Evolutionary conservation across 2,329 filamentous ascomycete species (phyloP).

Genomic region (Colletotrichum echinochloae): DNA sequence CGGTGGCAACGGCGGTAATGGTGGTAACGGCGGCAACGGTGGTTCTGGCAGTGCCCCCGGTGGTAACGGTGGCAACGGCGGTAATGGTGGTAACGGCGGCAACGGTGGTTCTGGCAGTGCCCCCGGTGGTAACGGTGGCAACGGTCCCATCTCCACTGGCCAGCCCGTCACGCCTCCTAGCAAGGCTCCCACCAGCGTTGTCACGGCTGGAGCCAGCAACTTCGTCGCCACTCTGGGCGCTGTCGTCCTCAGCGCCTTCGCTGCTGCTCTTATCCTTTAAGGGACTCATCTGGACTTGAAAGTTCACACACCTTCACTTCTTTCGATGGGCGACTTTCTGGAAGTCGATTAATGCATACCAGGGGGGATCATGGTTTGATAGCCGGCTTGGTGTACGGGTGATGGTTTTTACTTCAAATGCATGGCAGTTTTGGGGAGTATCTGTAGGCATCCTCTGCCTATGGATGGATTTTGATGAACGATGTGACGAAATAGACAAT

Average conservation of each 20-base stretch:
- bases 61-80: too few relatives aligned
- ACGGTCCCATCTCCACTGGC: background rate
- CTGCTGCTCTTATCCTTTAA: slow-evolving; percentile 37
- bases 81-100: too few relatives aligned
- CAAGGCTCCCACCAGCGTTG: slow-evolving; percentile 6
- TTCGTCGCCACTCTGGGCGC: slow-evolving; percentile 40
- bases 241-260: slow-evolving; percentile 37
- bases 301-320: slow-evolving; percentile 18
- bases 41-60: too few relatives aligned
- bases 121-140: background rate
- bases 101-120: too few relatives aligned
- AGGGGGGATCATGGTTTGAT: background rate
- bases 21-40: too few relatives aligned
- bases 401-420: slow-evolving; percentile 32
- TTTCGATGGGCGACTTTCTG: slow-evolving; percentile 16
- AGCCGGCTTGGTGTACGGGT: slow-evolving; percentile 22
- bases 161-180: too few relatives aligned
- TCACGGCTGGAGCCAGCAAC: slow-evolving; percentile 37
- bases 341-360: slow-evolving; percentile 21
- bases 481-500: slow-evolving; percentile 41
- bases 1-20: too few relatives aligned
- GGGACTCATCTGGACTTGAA: slow-evolving; percentile 3
- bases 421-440: slow-evolving; percentile 26
- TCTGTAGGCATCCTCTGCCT: slow-evolving; percentile 17
- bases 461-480: slow-evolving; percentile 36